Evolutionary conservation across 192 early-diverging fungal genomes (phyloP), one percentile per base, ranked within the genome.

Genomic region (Podila epigama): DNA sequence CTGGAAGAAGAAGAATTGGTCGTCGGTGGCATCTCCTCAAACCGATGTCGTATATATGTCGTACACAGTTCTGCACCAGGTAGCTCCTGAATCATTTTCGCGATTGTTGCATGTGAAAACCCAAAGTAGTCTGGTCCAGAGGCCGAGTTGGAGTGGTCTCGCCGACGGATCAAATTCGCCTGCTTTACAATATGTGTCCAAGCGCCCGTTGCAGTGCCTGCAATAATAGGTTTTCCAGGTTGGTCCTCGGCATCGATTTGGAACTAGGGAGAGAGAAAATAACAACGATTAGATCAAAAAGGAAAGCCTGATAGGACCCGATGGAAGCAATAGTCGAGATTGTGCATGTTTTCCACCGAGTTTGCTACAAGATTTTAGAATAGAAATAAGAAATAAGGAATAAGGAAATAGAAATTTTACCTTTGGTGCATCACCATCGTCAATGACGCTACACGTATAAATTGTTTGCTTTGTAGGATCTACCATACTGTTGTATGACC

Each of bases 121-220:
- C 96, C 96, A 83, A 92, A 97, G 65, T 93, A 95, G 61, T 97
- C 96, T 5, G 95, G 95, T 10, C 96, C 95, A 10, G 88, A 91
- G 1, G 92, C 92, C 31, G 92, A 93, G 69, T 92, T 93, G 11
- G 89, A 89, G 50, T 92, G 89, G 34, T 94, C 91, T 9, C 90
- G 87, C 29, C 91, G 83, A 31, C 94, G 85, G 54, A 97, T 86
- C 22, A 85, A 85, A 79, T 97, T 94, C 6, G 92, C 92, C 10
- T 83, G 84, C 68, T 91, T 90, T 36, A 96, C 85, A 41, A 96
- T 85, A 4, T 88, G 77, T 0, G 91, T 92, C 96, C 95, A 97
- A n/a, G 95, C 96, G 16, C 94, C 94, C 0, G 96, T 95, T 12
- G 94, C 90, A 3, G 94, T 91, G 18, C 83, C 85, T 12, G 93